Conservation (phyloP, 1,284 basidiomycete species). For the Macrocybe sp. region DNA sequence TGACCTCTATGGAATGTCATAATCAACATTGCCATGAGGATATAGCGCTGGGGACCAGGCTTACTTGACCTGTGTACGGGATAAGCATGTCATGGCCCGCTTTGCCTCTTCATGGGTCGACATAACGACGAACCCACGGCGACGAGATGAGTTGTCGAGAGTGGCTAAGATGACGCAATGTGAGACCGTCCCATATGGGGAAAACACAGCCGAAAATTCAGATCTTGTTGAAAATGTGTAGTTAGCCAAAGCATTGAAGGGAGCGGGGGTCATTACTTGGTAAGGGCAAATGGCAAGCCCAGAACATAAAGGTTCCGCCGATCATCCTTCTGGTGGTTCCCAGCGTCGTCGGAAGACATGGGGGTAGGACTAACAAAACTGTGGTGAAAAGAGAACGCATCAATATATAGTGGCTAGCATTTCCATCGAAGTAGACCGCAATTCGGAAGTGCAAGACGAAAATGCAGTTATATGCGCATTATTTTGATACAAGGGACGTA, state of each 20-base stretch:
- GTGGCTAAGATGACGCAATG: constrained; percentile 78
- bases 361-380: constrained; percentile 30
- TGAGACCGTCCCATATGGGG: constrained; percentile 56
- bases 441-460: neutral
- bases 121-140: constrained; percentile 79
- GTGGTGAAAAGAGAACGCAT: constrained; percentile 3
- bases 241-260: constrained; percentile 1
- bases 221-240: constrained; percentile 28
- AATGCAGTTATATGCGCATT: constrained; percentile 19
- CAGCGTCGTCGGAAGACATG: constrained; percentile 9
- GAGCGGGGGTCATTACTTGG: constrained; percentile 44
- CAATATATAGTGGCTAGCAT: constrained; percentile 10
- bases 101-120: constrained; percentile 62
- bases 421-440: constrained; percentile 3
- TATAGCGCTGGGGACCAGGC: constrained; percentile 10
- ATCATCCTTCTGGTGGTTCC: constrained; percentile 36
- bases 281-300: constrained; percentile 71
- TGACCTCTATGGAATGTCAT: constrained; percentile 43
- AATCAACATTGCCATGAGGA: neutral
- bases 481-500: constrained; percentile 28
- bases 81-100: constrained; percentile 56
- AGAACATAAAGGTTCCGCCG: constrained; percentile 78
- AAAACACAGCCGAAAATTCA: constrained; percentile 59
- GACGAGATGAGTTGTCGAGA: constrained; percentile 72
- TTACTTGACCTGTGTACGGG: constrained; percentile 64